phyloP scores from a whole-genome alignment of 768 basidiomycete genomes.

The Botryobasidium botryosum region DNA sequence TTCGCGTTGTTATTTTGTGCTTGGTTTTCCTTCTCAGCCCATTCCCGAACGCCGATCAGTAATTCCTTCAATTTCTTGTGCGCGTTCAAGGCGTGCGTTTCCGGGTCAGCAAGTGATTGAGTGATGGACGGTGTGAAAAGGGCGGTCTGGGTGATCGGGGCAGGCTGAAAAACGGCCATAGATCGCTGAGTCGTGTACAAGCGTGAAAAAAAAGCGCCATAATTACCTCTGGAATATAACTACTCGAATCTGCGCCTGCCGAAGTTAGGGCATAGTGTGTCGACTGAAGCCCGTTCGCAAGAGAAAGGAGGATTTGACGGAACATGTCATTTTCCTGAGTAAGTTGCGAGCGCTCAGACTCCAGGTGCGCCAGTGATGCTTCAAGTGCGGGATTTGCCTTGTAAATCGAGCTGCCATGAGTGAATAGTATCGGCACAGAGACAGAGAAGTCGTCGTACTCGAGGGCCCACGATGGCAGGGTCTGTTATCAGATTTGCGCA shows the following conservation, averaged over 20 bases:
- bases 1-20: too few relatives aligned
- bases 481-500: constrained; percentile 19
- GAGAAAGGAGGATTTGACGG: constrained; percentile 38
- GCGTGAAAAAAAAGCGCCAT: constrained; percentile 1
- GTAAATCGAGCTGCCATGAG: too few relatives aligned
- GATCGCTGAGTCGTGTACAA: neutral
- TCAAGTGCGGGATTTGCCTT: constrained; percentile 43
- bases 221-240: neutral
- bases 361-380: constrained; percentile 53
- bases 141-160: constrained; percentile 28
- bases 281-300: constrained; percentile 40
- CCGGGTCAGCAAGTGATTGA: constrained; percentile 19
- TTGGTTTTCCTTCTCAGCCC: neutral
- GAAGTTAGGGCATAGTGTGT: neutral
- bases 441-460: constrained; percentile 4
- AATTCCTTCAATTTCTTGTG: constrained; percentile 31
- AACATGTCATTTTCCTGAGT: constrained; percentile 47
- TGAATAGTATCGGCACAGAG: too few relatives aligned
- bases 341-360: constrained; percentile 43
- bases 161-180: constrained; percentile 22
- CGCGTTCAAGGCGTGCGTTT: constrained; percentile 29
- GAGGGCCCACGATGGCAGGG: neutral
- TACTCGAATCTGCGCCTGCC: neutral
- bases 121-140: constrained; percentile 25
- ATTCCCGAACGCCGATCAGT: constrained; percentile 26